Evolutionary conservation across 2,329 filamentous ascomycete species (phyloP).

Genomic region (Fusarium sp.): DNA sequence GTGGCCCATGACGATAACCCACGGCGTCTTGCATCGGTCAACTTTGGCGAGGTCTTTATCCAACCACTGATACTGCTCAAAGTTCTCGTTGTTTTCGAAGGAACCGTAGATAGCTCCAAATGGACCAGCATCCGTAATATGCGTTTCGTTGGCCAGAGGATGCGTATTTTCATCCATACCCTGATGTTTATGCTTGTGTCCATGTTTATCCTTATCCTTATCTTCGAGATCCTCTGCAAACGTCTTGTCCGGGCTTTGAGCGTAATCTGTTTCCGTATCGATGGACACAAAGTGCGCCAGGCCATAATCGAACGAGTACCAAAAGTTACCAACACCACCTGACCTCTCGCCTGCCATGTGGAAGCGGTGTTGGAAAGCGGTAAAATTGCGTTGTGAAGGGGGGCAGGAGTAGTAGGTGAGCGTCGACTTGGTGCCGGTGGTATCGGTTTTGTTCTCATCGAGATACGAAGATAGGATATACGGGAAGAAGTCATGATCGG

Average conservation of each 20-base stretch:
- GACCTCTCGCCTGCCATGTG: background rate
- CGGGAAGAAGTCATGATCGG: background rate
- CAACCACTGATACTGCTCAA: conserved; percentile 1
- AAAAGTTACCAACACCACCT: background rate
- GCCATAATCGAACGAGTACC: background rate
- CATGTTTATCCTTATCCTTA: fast-evolving
- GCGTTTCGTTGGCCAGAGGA: background rate
- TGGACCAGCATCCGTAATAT: background rate
- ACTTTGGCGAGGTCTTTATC: fast-evolving
- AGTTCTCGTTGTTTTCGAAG: background rate
- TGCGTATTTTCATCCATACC: background rate
- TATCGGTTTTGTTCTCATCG: background rate
- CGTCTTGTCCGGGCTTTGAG: background rate
- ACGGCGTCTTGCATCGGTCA: background rate
- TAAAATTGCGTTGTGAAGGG: conserved; percentile 2
- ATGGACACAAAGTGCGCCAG: conserved; percentile 2
- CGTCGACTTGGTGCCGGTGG: background rate
- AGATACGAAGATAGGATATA: background rate
- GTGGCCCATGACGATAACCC: background rate
- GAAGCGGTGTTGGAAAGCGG: conserved; percentile 2
- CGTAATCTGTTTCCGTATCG: background rate
- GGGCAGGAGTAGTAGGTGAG: conserved; percentile 1
- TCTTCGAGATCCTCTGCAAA: background rate
- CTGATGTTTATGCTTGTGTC: background rate
- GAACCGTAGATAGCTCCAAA: background rate